Evolutionary conservation across 106 monocot species (phyloP).

Genomic region (Cymbidium sinense): DNA sequence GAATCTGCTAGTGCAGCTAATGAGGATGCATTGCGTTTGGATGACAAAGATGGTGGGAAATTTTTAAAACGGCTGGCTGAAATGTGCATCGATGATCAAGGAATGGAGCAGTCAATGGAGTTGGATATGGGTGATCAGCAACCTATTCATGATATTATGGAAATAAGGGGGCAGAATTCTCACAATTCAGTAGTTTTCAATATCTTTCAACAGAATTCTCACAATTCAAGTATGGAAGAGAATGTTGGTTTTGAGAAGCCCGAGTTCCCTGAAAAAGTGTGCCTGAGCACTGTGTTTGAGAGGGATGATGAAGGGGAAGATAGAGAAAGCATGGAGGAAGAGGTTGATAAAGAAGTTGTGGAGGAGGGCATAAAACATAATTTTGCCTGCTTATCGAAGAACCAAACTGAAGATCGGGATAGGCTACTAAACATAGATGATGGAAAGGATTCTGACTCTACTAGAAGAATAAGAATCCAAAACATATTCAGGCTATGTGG

Average conservation of each 20-base stretch:
- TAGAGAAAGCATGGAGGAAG: constrained; percentile 30
- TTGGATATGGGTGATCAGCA: constrained; percentile 76
- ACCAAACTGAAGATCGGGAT: constrained; percentile 7
- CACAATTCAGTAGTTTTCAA: neutral
- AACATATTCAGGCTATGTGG: constrained; percentile 96
- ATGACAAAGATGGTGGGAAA: constrained; percentile 26
- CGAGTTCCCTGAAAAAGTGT: constrained; percentile 30
- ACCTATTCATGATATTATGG: constrained; percentile 62
- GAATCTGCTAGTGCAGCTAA: constrained; percentile 21
- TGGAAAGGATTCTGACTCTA: constrained; percentile 19
- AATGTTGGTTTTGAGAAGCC: constrained; percentile 5
- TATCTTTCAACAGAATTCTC: neutral
- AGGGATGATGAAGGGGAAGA: constrained; percentile 58
- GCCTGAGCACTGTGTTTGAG: constrained; percentile 81
- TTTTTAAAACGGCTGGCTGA: constrained; percentile 53
- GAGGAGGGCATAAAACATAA: constrained; percentile 20
- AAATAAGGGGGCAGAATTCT: constrained; percentile 31
- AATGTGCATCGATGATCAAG: constrained; percentile 34
- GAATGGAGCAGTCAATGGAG: constrained; percentile 90
- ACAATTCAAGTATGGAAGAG: constrained; percentile 9
- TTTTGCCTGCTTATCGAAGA: neutral
- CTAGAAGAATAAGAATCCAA: constrained; percentile 76
- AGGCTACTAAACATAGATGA: neutral
- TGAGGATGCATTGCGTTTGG: constrained; percentile 17
- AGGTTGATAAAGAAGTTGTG: constrained; percentile 65